These are phyloP conservation scores for Cordyceps tenuipes DNA, from an alignment of 2,329 filamentous ascomycete genomes.

Conservation along the genomic window DNA sequence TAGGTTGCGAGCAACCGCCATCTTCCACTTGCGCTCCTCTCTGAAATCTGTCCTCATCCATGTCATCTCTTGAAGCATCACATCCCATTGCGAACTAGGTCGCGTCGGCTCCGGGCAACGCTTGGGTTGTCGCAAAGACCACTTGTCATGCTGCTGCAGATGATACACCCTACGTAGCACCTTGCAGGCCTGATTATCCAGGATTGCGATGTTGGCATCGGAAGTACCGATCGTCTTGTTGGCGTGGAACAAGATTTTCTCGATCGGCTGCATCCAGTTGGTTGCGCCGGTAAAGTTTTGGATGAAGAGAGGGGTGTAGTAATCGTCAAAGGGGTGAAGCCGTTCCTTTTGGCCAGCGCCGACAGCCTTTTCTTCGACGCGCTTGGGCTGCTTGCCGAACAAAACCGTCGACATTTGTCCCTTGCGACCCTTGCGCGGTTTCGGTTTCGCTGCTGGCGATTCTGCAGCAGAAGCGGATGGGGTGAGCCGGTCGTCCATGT, in stretches of 20 bases:
- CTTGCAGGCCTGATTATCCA: conserved; percentile 80
- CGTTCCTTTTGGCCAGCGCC: conserved; percentile 33
- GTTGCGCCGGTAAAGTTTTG: conserved; percentile 47
- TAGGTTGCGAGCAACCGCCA: conserved; percentile 67
- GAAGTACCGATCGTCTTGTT: conserved; percentile 85
- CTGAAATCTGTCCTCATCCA: conserved; percentile 98
- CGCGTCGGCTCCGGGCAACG: conserved; percentile 73
- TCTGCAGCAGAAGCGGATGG: conserved; percentile 36
- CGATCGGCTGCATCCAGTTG: conserved; percentile 54
- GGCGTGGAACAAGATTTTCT: conserved; percentile 69
- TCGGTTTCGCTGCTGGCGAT: conserved; percentile 30
- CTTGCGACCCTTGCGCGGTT: conserved; percentile 48
- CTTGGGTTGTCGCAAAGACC: conserved; percentile 85
- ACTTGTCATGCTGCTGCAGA: conserved; percentile 82
- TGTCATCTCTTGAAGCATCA: conserved; percentile 82
- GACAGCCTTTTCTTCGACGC: conserved; percentile 38
- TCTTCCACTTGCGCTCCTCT: conserved; percentile 92
- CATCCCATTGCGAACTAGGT: conserved; percentile 73
- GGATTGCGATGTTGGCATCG: conserved; percentile 73
- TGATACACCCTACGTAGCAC: conserved; percentile 82
- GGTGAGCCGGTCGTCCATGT: conserved; percentile 28
- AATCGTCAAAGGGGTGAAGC: conserved; percentile 47
- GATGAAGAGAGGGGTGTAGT: conserved; percentile 55
- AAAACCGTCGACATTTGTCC: conserved; percentile 66
- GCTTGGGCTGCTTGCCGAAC: conserved; percentile 60